Evolutionary conservation across 345 rosid genomes (phyloP).

Genomic region (Stellera chamaejasme): DNA sequence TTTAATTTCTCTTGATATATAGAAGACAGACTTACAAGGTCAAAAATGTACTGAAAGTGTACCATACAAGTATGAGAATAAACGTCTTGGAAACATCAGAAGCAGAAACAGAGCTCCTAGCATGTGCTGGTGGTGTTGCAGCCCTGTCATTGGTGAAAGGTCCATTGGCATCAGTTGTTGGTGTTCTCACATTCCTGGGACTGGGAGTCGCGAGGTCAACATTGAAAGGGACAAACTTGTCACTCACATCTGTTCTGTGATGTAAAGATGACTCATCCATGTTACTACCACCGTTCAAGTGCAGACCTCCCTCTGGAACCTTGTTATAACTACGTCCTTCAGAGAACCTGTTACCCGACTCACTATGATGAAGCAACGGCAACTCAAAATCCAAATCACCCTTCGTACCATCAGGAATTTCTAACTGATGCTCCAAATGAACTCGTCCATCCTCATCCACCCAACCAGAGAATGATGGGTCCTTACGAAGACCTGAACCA

Average conservation of each 20-base stretch:
- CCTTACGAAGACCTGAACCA: constrained; percentile 22
- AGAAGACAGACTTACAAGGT: constrained; percentile 68
- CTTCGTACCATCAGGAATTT: constrained; percentile 11
- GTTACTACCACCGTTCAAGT: constrained; percentile 32
- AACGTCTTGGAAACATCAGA: constrained; percentile 82
- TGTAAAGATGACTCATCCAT: constrained; percentile 19
- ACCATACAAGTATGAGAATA: constrained; percentile 96
- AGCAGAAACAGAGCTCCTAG: constrained; percentile 37
- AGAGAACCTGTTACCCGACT: constrained; percentile 20
- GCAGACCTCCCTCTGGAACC: constrained; percentile 34
- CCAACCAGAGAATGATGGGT: constrained; percentile 40
- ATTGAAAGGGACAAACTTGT: constrained; percentile 41
- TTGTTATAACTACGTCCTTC: constrained; percentile 14
- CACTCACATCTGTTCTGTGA: constrained; percentile 25
- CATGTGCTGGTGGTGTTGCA: constrained; percentile 22
- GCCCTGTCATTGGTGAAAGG: constrained; percentile 18
- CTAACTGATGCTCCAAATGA: constrained; percentile 13
- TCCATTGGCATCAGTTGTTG: constrained; percentile 28
- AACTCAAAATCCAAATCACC: constrained; percentile 26
- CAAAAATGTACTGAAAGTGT: constrained; percentile 97
- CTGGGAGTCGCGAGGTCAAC: constrained; percentile 44
- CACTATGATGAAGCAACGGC: constrained; percentile 22
- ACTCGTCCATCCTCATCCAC: constrained; percentile 19
- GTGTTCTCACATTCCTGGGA: constrained; percentile 22
- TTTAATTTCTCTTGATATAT: not conserved